phyloP scores from a whole-genome alignment of 2,329 filamentous ascomycete genomes.

The Penicillium polonicum region DNA sequence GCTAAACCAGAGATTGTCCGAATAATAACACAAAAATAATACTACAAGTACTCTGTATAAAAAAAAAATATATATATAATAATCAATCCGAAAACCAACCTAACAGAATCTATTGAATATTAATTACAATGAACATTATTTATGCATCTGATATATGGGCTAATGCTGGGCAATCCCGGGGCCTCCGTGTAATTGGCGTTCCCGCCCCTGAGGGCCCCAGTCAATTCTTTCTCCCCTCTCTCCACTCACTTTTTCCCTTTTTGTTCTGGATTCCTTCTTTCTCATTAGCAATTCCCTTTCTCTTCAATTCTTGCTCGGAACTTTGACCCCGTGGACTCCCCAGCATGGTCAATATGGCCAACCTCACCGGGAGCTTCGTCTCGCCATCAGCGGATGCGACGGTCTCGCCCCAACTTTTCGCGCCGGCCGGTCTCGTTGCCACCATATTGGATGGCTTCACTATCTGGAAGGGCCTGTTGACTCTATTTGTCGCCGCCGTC shows the following conservation, averaged over 20 bases:
- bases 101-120: background rate
- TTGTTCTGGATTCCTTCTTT: conserved; percentile 5
- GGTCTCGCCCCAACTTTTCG: conserved; percentile 55
- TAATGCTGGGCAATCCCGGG: background rate
- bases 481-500: conserved; percentile 68
- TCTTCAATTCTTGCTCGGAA: conserved; percentile 1
- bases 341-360: conserved; percentile 36
- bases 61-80: too few species aligned
- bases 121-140: background rate
- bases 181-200: conserved; percentile 19
- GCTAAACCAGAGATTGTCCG: background rate
- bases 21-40: background rate
- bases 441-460: conserved; percentile 59
- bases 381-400: conserved; percentile 66
- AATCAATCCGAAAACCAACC: background rate
- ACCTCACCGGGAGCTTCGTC: conserved; percentile 65
- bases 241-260: conserved; percentile 11
- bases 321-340: background rate
- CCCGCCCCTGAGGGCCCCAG: conserved; percentile 24
- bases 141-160: background rate
- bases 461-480: conserved; percentile 66
- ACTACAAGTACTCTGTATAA: too few species aligned
- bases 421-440: conserved; percentile 51
- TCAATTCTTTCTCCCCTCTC: conserved; percentile 19
- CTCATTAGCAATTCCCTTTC: background rate